These are phyloP conservation scores for Aurifilum marmelostoma DNA, from an alignment of 2,329 filamentous ascomycete species.

Conservation along the genomic window DNA sequence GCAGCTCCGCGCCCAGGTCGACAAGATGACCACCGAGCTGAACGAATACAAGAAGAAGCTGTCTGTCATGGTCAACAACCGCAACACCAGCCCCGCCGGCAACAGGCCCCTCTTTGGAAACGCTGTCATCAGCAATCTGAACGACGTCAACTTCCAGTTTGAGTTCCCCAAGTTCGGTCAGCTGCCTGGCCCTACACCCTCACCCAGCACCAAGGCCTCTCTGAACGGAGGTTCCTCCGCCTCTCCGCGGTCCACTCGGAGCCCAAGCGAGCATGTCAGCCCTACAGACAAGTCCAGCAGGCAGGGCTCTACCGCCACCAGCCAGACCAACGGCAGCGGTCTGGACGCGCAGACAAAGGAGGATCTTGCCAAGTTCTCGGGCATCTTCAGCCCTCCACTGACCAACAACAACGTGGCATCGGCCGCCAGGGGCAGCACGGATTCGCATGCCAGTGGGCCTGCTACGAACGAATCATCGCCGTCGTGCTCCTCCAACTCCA, in stretches of 20 bases:
- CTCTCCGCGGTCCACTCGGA: slow-evolving; percentile 31
- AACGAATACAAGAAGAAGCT: slow-evolving; percentile 89
- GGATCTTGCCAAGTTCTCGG: slow-evolving; percentile 58
- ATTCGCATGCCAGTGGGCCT: slow-evolving; percentile 54
- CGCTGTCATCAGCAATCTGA: slow-evolving; percentile 60
- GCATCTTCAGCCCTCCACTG: slow-evolving; percentile 62
- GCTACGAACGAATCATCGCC: slow-evolving; percentile 66
- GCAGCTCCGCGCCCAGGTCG: slow-evolving; percentile 81
- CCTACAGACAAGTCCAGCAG: slow-evolving; percentile 35
- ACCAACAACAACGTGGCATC: slow-evolving; percentile 47
- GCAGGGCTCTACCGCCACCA: slow-evolving; percentile 40
- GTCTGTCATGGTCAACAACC: slow-evolving; percentile 54
- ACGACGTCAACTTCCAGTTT: slow-evolving; percentile 86
- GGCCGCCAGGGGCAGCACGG: slow-evolving; percentile 54
- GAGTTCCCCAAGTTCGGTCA: slow-evolving; percentile 94
- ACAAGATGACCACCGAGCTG: slow-evolving; percentile 82
- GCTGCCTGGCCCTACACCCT: slow-evolving; percentile 54
- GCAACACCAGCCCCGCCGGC: slow-evolving; percentile 34
- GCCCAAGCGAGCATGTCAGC: slow-evolving; percentile 40
- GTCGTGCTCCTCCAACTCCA: slow-evolving; percentile 64
- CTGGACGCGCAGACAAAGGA: slow-evolving; percentile 47
- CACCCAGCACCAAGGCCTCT: slow-evolving; percentile 33
- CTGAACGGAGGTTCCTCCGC: slow-evolving; percentile 26
- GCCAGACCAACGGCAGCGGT: slow-evolving; percentile 39
- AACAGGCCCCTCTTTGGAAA: slow-evolving; percentile 52